Evolutionary conservation across 495 filamentous ascomycete species (phyloP), one percentile per base, ranked within the genome.

Genomic region (Pseudomonodictys pantanalensis): DNA sequence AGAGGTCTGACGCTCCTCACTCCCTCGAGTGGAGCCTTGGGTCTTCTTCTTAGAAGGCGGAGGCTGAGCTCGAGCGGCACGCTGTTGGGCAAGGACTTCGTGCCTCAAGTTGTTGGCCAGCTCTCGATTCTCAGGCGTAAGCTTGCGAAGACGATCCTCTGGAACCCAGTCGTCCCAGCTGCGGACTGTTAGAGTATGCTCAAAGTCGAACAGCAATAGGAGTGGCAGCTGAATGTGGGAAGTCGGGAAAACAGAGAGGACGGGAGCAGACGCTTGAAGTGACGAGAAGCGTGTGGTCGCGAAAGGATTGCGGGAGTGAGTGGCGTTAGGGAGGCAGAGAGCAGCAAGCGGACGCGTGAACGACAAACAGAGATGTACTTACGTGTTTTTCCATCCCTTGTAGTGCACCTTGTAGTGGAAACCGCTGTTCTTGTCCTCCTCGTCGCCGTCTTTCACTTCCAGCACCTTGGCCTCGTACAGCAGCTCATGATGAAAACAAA

Each of bases 141-240:
- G 86, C 77, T 97, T 97, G 56, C 92, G 86, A 12, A 98, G 85
- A 52, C 93, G 90, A 72, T 97, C 93, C 72, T 92, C 85, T 8
- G 89, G 85, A 35, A 97, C 93, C 91, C 92, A 97, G 78, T 98
- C 93, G 77, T 98, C 93, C 93, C 93, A 98, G 43, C 88, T 90
- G 64, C 22, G 15, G 23, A 23, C 30, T 58, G 32, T 58, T 18
- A 62, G 52, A 49, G 23, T 51, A 25, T 10, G 10, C n/a, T n/a
- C n/a, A n/a, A n/a, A n/a, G n/a, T n/a, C n/a, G n/a, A n/a, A n/a
- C n/a, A n/a, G n/a, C n/a, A n/a, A n/a, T n/a, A n/a, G n/a, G n/a
- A n/a, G 45, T 1, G 52, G 28, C 5, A 25, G 32, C 33, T 23
- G 29, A 22, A 28, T 8, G 5, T 32, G 29, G 24, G 3, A 33